Evolutionary conservation across 805 yeast genomes (phyloP).

Genomic region (Wickerhamiella musiphila): DNA sequence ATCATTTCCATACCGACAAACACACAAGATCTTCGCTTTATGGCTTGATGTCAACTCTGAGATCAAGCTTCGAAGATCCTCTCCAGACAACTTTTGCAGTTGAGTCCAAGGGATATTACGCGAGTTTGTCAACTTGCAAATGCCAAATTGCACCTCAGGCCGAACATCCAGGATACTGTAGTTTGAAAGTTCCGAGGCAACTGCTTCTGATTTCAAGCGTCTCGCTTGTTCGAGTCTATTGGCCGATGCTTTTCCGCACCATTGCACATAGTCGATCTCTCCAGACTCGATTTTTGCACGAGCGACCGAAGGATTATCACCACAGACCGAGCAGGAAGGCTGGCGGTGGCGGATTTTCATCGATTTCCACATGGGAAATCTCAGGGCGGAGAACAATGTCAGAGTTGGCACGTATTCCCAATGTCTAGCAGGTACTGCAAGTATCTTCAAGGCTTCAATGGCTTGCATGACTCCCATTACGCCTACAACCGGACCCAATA

Average conservation of each 20-base stretch:
- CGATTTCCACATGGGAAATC: slow-evolving; percentile 40
- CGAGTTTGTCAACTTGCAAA: slow-evolving; percentile 43
- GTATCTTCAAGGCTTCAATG: slow-evolving; percentile 61
- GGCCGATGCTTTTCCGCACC: slow-evolving; percentile 48
- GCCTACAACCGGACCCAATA: slow-evolving; percentile 93
- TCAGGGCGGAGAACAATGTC: slow-evolving; percentile 32
- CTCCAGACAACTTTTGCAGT: slow-evolving; percentile 25
- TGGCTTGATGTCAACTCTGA: slow-evolving; percentile 11
- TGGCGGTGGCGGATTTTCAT: slow-evolving; percentile 68
- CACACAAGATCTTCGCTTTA: slow-evolving; percentile 31
- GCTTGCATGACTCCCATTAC: slow-evolving; percentile 81
- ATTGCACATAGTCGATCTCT: slow-evolving; percentile 43
- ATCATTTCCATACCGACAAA: slow-evolving; percentile 85
- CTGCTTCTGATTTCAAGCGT: slow-evolving; percentile 18
- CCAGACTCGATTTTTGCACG: slow-evolving; percentile 29
- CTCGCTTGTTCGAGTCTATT: slow-evolving; percentile 33
- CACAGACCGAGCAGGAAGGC: slow-evolving; percentile 45
- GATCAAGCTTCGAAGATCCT: slow-evolving; percentile 14
- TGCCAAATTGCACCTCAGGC: slow-evolving; percentile 55
- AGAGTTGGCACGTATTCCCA: slow-evolving; percentile 52
- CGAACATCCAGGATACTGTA: slow-evolving; percentile 56
- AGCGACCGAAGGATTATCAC: slow-evolving; percentile 34
- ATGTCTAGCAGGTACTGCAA: slow-evolving; percentile 34
- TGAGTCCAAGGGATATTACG: slow-evolving; percentile 46
- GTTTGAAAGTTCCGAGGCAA: slow-evolving; percentile 3